phyloP scores from a whole-genome alignment of 2,329 filamentous ascomycete species.

The Cytospora mali region DNA sequence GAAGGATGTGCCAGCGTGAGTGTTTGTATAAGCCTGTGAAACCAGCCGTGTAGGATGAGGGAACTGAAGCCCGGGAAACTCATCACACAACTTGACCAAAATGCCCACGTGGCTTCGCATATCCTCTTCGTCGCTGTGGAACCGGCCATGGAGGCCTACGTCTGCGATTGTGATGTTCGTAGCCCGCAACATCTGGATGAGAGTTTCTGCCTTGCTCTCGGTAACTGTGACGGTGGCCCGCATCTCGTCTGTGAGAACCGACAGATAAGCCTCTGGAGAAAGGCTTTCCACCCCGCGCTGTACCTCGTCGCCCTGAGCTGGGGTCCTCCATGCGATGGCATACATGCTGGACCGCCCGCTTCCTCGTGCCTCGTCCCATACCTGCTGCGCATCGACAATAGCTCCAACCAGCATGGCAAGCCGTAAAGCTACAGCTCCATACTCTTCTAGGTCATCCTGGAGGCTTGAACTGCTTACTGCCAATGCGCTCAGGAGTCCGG shows the following conservation, averaged over 20 bases:
- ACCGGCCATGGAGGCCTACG: constrained; percentile 2
- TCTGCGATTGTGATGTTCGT: neutral
- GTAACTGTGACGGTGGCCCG: constrained; percentile 41
- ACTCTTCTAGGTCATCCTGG: constrained; percentile 35
- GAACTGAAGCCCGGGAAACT: neutral
- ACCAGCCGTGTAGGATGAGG: neutral
- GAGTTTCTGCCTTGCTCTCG: constrained; percentile 9
- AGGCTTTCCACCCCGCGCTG: constrained; percentile 28
- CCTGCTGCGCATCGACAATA: constrained; percentile 41
- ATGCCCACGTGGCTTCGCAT: neutral
- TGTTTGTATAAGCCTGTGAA: too few species aligned
- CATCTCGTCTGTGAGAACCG: constrained; percentile 41
- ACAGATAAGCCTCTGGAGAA: constrained; percentile 39
- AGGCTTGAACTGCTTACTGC: constrained; percentile 39
- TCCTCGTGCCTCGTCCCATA: constrained; percentile 27
- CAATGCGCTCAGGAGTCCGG: constrained; percentile 42
- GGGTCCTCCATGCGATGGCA: constrained; percentile 31
- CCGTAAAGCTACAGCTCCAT: constrained; percentile 42
- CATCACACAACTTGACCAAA: neutral
- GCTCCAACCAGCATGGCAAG: constrained; percentile 43
- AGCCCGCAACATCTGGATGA: neutral
- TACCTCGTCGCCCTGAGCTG: constrained; percentile 29
- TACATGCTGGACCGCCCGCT: constrained; percentile 34
- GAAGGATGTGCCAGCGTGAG: too few species aligned
- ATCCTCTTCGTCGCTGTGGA: neutral